phyloP scores from a whole-genome alignment of 1,139 yeast species.

The Suhomyces ambrosiae region DNA sequence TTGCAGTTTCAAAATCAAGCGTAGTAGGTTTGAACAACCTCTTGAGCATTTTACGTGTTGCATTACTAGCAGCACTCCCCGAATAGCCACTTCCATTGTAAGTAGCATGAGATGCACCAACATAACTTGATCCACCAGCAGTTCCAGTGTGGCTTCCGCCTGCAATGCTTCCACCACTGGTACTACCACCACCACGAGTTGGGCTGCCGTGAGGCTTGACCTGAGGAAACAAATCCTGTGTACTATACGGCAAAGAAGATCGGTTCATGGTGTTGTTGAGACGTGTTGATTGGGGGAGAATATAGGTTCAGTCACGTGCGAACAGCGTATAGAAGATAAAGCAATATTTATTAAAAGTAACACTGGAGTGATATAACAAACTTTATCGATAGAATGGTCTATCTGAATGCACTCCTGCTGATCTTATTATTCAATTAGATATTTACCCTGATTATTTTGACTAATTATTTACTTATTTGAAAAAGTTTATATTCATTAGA shows the following conservation, averaged over 20 bases:
- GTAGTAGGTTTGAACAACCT: constrained; percentile 73
- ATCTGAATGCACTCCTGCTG: too few species aligned
- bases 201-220: constrained; percentile 14
- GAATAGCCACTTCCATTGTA: constrained; percentile 1
- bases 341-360: too few species aligned
- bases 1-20: constrained; percentile 87
- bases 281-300: constrained; percentile 5
- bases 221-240: constrained; percentile 43
- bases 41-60: constrained; percentile 27
- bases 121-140: constrained; percentile 1
- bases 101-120: not conserved
- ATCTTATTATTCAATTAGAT: too few species aligned
- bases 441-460: too few species aligned
- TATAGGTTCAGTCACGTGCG: constrained; percentile 7
- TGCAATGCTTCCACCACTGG: constrained; percentile 5
- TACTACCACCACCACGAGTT: constrained; percentile 3
- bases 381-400: too few species aligned
- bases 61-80: constrained; percentile 3
- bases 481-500: too few species aligned
- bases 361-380: too few species aligned
- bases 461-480: too few species aligned
- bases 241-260: constrained; percentile 39
- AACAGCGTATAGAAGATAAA: too few species aligned
- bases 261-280: constrained; percentile 17
- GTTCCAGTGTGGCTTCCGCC: constrained; percentile 8